Percentiles rank a stretch among this genome's conserved stretches.
These are phyloP conservation scores for Xylariaceae sp. DNA, from an alignment of 2,329 filamentous ascomycete species.

Conservation along the genomic window DNA sequence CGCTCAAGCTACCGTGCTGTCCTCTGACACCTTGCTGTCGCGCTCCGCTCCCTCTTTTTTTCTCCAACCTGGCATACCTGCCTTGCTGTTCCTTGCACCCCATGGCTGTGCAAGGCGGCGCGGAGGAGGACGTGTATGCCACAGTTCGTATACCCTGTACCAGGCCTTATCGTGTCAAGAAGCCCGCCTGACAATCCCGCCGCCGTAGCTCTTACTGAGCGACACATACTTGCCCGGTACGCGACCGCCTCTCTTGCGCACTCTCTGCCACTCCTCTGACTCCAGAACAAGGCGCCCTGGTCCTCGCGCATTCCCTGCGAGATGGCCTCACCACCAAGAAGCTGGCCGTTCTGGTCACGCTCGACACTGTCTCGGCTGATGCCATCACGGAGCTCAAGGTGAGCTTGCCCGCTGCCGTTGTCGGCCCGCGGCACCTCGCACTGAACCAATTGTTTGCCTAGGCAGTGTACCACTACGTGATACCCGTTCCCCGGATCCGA, in stretches of 20 bases:
- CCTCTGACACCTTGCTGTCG: too few relatives aligned
- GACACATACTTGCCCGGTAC: slow-evolving; percentile 89
- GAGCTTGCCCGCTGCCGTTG: slow-evolving; percentile 16
- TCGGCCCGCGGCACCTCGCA: slow-evolving; percentile 2
- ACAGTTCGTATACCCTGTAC: slow-evolving; percentile 37
- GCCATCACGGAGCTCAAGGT: slow-evolving; percentile 76
- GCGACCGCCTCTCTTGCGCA: slow-evolving; percentile 16
- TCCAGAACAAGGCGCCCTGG: slow-evolving; percentile 82
- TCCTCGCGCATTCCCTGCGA: slow-evolving; percentile 87
- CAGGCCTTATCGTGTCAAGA: not conserved
- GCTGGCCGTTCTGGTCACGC: slow-evolving; percentile 75
- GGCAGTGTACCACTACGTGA: slow-evolving; percentile 80
- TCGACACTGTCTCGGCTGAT: slow-evolving; percentile 67
- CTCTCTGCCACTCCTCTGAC: slow-evolving; percentile 10
- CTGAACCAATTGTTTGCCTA: slow-evolving; percentile 29
- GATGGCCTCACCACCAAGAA: slow-evolving; percentile 84
- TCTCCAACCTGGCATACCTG: slow-evolving; percentile 8
- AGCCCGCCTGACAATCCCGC: slow-evolving; percentile 19
- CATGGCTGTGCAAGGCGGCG: slow-evolving; percentile 21
- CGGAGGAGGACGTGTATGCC: slow-evolving; percentile 45
- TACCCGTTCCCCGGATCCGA: slow-evolving; percentile 72
- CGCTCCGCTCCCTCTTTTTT: too few relatives aligned
- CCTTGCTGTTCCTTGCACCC: slow-evolving; percentile 10
- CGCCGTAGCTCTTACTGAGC: slow-evolving; percentile 72
- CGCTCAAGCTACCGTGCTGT: too few relatives aligned